phyloP scores from a whole-genome alignment of 306 rosid genomes.

The Sesbania bispinosa region DNA sequence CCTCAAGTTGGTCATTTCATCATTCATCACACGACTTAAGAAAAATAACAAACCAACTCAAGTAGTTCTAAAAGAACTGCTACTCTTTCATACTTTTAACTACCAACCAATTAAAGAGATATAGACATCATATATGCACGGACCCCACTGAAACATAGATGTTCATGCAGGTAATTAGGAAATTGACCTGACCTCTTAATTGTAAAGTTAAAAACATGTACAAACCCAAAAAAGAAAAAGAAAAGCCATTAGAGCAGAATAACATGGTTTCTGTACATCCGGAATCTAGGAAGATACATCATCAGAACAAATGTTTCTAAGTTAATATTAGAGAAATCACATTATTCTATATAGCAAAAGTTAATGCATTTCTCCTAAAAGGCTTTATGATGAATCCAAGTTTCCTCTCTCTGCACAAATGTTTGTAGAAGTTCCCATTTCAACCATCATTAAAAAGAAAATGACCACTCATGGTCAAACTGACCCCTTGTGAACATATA shows the following conservation, averaged over 20 bases:
- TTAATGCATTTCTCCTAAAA: conserved; percentile 9
- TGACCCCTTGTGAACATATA: too few relatives aligned
- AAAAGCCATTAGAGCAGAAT: conserved; percentile 15
- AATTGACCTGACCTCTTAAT: conserved; percentile 28
- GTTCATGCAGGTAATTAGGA: neutral
- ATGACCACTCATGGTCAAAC: too few relatives aligned
- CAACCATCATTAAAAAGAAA: too few relatives aligned
- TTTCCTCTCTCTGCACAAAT: conserved; percentile 81
- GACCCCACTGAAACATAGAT: neutral
- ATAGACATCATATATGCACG: neutral
- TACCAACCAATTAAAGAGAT: neutral
- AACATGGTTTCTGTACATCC: conserved; percentile 12
- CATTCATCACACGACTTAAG: neutral
- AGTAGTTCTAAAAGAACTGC: neutral
- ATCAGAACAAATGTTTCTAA: conserved; percentile 24
- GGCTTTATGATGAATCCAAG: conserved; percentile 51
- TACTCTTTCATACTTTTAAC: neutral
- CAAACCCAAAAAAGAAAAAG: conserved; percentile 15
- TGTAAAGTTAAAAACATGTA: neutral
- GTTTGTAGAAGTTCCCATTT: conserved; percentile 71
- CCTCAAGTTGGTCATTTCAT: neutral
- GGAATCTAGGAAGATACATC: neutral
- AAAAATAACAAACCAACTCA: neutral
- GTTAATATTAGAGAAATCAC: neutral
- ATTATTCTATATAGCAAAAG: neutral